Evolutionary conservation across 2,329 filamentous ascomycete species (phyloP), one percentile per base, ranked within the genome.

Genomic region (Tetracladium maxilliforme): DNA sequence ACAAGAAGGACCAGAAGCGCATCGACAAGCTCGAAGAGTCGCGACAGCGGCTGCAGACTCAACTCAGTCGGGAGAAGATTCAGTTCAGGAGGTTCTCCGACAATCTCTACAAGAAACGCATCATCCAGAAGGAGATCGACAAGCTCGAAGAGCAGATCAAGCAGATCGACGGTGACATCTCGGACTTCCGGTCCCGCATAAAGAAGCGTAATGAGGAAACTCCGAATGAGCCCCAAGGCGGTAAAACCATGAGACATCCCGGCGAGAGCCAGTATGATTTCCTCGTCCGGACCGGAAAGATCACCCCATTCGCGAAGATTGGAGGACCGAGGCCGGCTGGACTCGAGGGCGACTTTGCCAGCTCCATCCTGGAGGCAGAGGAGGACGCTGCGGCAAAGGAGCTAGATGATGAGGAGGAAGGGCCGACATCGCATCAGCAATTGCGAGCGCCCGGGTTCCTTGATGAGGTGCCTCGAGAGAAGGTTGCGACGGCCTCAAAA

Each of bases 271-370:
- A 82, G 32, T 70, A 86, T 25, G 86, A 93, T 23, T 98, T 80
- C 45, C 65, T 98, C 23, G 90, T 98, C 24, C 73, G 90, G 15
- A 98, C 87, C 0, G 90, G 90, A 32, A 95, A 95, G 52, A 95
- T 98, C 37, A 98, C 90, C 0, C 90, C 90, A 0, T 98, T 98
- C 42, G 80, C 84, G 6, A 80, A 76, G 21, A 67, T 92, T 38
- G 71, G 71, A 14, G 63, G 69, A 10, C 61, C 68, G n/a, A 55
- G 72, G 3, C 61, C 41, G 14, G 42, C 61, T 4, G 58, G 65
- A 4, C 61, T 72, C 4, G 62, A 74, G 22, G 76, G 76, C 3
- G 75, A 74, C 31, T 57, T 93, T 10, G 76, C 78, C 8, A 74
- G 86, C 41, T 77, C 75, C 3, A 65, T 93, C 30, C 56, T 86